Evolutionary conservation across 257 asterid species (phyloP), one percentile per base, ranked within the genome.

Genomic region (Buddleja alternifolia): DNA sequence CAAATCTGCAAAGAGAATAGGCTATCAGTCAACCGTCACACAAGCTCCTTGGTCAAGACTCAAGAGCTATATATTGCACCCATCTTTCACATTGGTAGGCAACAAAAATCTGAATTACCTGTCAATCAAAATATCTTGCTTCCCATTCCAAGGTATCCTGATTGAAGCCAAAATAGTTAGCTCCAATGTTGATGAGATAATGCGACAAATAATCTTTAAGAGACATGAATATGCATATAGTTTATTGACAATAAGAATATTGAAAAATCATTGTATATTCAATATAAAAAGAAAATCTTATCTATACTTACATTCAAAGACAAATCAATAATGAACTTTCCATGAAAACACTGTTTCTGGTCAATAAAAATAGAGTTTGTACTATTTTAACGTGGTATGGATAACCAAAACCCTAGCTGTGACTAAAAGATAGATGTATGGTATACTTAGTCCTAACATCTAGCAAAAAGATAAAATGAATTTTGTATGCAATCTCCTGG

Each of bases 121-220:
- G 90, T 94, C 99, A 69, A 94, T 94, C 82, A 91, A 65, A 59
- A 84, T 65, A 72, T 94, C 99, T 71, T 91, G 89, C 80, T 94
- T 94, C 80, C 99, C 99, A 19, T 91, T 94, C 99, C 99, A 94
- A 17, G 99, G 97, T 80, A 94, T 94, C 99, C 99, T 94, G 87
- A 73, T 75, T 29, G 50, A 56, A 70, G n/a, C 42, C 52, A 74
- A 60, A 68, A 51, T 9, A 17, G 64, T 82, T 58, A 78, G 73
- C 63, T 64, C 66, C 10, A 48, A 21, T 37, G 34, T 48, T 14
- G 36, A 69, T 12, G 64, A 42, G 40, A 52, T 34, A 62, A 63
- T 32, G 21, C 12, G 21, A 56, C 3, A 53, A 5, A 10, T 29
- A 36, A 71, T 53, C 37, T 14, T 41, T 17, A 47, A 29, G 16